Conservation (phyloP, 352 stramenopile genomes). For the Pseudoperonospora humuli region DNA sequence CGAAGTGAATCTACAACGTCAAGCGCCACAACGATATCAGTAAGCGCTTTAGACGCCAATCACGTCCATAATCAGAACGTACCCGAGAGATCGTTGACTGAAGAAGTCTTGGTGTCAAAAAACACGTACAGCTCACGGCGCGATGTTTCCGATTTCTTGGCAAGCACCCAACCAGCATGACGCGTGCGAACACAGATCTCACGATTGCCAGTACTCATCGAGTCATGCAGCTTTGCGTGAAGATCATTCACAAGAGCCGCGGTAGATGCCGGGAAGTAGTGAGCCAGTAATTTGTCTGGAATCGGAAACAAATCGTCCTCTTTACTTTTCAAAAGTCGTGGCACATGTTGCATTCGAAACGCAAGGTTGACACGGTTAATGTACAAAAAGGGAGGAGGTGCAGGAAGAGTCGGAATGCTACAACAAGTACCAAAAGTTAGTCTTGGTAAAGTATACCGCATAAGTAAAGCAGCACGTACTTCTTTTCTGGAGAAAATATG, state of each 20-base stretch:
- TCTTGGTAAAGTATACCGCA: neutral
- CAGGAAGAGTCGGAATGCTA: constrained; percentile 17
- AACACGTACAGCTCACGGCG: constrained; percentile 50
- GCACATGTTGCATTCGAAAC: constrained; percentile 45
- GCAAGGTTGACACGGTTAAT: constrained; percentile 47
- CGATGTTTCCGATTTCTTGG: constrained; percentile 37
- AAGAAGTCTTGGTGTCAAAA: constrained; percentile 55
- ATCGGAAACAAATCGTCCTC: constrained; percentile 42
- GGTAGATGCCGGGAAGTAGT: constrained; percentile 39
- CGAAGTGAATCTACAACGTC: constrained; percentile 36
- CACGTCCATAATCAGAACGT: constrained; percentile 4
- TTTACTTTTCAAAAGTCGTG: constrained; percentile 42
- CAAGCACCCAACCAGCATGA: constrained; percentile 47
- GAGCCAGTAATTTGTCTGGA: constrained; percentile 30
- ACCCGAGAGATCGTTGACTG: constrained; percentile 47
- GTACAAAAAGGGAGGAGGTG: constrained; percentile 40
- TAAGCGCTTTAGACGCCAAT: neutral
- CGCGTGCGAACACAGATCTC: constrained; percentile 54
- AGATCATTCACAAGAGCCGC: constrained; percentile 35
- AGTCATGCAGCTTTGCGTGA: constrained; percentile 33
- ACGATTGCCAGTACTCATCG: constrained; percentile 19
- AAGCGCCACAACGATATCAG: neutral
- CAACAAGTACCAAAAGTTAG: constrained; percentile 7
- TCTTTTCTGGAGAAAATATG: constrained; percentile 19
- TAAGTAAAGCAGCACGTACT: constrained; percentile 7